phyloP scores from a whole-genome alignment of 805 yeast species.

The Hemisphaericaspora nanyangensis region DNA sequence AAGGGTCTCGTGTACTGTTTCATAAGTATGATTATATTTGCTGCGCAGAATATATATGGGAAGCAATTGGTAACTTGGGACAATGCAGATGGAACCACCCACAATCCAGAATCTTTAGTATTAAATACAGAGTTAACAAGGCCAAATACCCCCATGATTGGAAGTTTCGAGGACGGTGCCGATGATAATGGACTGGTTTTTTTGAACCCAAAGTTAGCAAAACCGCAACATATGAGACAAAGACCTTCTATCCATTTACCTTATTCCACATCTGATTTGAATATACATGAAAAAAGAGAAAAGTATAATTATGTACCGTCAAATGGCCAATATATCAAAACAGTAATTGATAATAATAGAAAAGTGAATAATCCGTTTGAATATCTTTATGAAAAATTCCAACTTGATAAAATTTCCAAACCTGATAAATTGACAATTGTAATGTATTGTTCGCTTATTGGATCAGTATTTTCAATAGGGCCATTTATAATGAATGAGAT shows the following conservation, averaged over 20 bases:
- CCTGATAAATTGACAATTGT: slow-evolving; percentile 82
- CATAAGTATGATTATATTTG: slow-evolving; percentile 69
- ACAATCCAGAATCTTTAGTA: slow-evolving; percentile 24
- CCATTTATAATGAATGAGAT: slow-evolving; percentile 69
- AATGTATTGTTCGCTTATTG: slow-evolving; percentile 72
- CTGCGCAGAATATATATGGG: slow-evolving; percentile 82
- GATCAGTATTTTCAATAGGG: slow-evolving; percentile 66
- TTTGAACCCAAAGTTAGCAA: slow-evolving; percentile 4
- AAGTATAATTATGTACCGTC: slow-evolving; percentile 5
- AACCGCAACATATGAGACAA: slow-evolving; percentile 13
- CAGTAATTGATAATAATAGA: slow-evolving; percentile 15
- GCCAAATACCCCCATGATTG: slow-evolving; percentile 14
- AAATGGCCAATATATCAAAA: slow-evolving; percentile 8
- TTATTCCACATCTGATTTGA: slow-evolving; percentile 30
- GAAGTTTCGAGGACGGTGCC: neutral
- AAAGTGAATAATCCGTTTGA: slow-evolving; percentile 19
- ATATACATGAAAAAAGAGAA: slow-evolving; percentile 21
- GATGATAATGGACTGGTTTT: neutral
- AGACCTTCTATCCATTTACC: slow-evolving; percentile 25
- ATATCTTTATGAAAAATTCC: slow-evolving; percentile 10
- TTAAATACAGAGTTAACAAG: slow-evolving; percentile 19
- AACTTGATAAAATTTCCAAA: slow-evolving; percentile 28
- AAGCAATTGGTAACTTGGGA: slow-evolving; percentile 69
- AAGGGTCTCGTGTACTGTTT: slow-evolving; percentile 69
- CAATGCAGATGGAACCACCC: slow-evolving; percentile 10